Evolutionary conservation across 768 basidiomycete species (phyloP), one percentile per base, ranked within the genome.

Genomic region (Suillus sp.): DNA sequence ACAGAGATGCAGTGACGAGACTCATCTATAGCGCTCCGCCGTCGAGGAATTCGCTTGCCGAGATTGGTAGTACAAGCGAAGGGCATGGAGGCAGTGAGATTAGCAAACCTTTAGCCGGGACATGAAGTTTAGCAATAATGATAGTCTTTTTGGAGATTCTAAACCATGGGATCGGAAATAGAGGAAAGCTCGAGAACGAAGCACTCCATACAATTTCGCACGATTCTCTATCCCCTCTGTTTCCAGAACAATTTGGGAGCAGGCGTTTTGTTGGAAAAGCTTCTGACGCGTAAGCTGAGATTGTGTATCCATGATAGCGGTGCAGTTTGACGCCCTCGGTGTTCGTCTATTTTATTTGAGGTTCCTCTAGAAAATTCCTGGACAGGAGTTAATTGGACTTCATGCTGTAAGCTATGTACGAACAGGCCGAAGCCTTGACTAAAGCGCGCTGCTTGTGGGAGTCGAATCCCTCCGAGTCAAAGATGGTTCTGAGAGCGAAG

Each of bases 61-160:
- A 30, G 30, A 32, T 20, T 5, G 16, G 27, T 9, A 30, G 27
- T 10, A 30, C 50, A 53, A 34, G 32, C 30, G 32, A 53, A 53
- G 20, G 20, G 32, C 50, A 51, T 10, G 30, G 50, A 30, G 18
- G 50, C 10, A 32, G 27, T 30, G 25, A 25, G 27, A 5, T 51
- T 18, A 51, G 50, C 16, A 30, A 51, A 50, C 48, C 30, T 20
- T 50, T 51, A 51, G 50, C 50, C 30, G 30, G 51, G 27, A 32
- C 18, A 20, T 30, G 51, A 53, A 13, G 10, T 32, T 32, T 18
- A 25, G 50, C 30, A 51, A 51, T 8, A 51, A 51, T 9, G 27
- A 51, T 51, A 11, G 32, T n/a, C 50, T 18, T 51, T 50, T 53
- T 34, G 32, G 51, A 32, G 51, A 53, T 53, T 32, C 51, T 13